Conservation (phyloP, 2,329 filamentous ascomycete genomes). For the Fusarium liriodendri region DNA sequence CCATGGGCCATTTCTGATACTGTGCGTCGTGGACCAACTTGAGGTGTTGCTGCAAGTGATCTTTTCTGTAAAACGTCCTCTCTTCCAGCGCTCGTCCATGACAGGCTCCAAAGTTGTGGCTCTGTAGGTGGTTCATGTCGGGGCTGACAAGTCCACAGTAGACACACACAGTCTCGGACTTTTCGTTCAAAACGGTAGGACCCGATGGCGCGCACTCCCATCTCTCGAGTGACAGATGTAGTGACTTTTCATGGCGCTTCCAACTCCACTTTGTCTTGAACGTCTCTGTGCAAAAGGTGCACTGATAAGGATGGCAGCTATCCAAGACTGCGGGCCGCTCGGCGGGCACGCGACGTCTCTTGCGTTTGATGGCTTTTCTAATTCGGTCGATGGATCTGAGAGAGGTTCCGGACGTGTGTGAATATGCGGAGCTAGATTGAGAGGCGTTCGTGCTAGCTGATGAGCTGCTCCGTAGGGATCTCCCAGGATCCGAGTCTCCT, state of each 20-base stretch:
- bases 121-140: constrained; percentile 44
- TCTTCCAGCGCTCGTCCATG: constrained; percentile 58
- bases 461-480: background rate
- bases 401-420: background rate
- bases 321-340: background rate
- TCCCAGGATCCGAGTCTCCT: background rate
- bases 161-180: constrained; percentile 52
- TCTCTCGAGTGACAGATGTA: constrained; percentile 48
- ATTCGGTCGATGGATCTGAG: background rate
- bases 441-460: background rate
- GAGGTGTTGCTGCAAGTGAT: constrained; percentile 54
- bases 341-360: background rate
- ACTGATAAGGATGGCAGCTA: constrained; percentile 49
- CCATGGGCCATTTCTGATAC: constrained; percentile 54
- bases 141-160: constrained; percentile 39
- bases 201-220: constrained; percentile 55
- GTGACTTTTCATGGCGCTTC: constrained; percentile 60
- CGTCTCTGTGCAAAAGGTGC: constrained; percentile 57
- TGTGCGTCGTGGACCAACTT: constrained; percentile 22
- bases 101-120: constrained; percentile 55
- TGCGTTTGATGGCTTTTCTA: background rate
- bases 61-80: constrained; percentile 54
- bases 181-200: constrained; percentile 51
- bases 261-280: constrained; percentile 57
- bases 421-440: background rate